These are phyloP conservation scores for Terfezia claveryi DNA, from an alignment of 495 filamentous ascomycete species.

Conservation along the genomic window DNA sequence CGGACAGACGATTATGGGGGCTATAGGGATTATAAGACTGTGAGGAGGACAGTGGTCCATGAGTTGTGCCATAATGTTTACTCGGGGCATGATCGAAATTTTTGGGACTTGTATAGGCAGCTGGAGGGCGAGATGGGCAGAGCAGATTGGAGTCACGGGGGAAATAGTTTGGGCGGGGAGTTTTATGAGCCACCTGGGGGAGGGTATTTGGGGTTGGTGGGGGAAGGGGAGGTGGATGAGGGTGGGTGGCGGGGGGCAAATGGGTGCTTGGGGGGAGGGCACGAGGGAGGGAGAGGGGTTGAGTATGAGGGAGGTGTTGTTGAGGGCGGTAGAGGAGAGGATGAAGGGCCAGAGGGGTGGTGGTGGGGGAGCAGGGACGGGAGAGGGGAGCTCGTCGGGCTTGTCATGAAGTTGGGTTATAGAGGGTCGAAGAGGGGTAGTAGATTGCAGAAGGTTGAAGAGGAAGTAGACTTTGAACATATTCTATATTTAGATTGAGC, in stretches of 20 bases:
- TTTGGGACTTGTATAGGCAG: constrained; percentile 67
- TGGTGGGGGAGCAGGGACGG: background rate
- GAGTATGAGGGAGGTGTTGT: constrained; percentile 48
- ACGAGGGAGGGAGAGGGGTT: constrained; percentile 16
- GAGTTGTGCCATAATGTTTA: constrained; percentile 86
- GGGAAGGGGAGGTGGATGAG: constrained; percentile 48
- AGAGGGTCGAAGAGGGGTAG: no score
- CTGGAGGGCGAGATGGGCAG: constrained; percentile 72
- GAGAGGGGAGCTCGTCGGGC: background rate
- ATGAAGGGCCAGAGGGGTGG: constrained; percentile 23
- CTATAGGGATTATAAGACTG: constrained; percentile 73
- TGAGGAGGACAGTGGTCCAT: constrained; percentile 80
- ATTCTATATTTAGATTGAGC: no score
- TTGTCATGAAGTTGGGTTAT: no score
- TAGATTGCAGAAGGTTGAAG: no score
- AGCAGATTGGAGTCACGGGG: constrained; percentile 52
- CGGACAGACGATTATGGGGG: constrained; percentile 88
- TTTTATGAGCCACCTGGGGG: constrained; percentile 26
- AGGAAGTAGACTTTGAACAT: no score
- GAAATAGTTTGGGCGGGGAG: constrained; percentile 28
- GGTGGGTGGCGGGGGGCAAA: constrained; percentile 13
- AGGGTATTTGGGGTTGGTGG: constrained; percentile 35
- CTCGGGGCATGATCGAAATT: constrained; percentile 57
- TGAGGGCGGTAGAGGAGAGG: constrained; percentile 53
- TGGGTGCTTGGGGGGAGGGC: constrained; percentile 17